These are phyloP conservation scores for Arabis alpina DNA, from an alignment of 345 rosid species.

Conservation along the genomic window DNA sequence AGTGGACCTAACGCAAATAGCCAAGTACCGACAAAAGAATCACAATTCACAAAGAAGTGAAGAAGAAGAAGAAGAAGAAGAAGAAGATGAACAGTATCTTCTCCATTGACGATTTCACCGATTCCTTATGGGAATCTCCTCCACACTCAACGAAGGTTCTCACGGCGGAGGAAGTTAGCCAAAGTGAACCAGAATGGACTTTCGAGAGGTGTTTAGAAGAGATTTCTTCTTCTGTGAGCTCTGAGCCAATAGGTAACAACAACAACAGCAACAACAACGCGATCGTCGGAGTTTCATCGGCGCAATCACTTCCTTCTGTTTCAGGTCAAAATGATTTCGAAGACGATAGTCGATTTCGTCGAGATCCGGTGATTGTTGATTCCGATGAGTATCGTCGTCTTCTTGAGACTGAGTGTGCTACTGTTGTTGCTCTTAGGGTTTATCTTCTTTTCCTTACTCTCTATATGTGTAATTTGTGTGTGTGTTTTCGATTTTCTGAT, in stretches of 20 bases:
- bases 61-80: too few species aligned
- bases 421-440: slow-evolving; percentile 54
- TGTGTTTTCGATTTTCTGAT: slow-evolving; percentile 18
- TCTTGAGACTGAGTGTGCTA: slow-evolving; percentile 75
- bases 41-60: slow-evolving; percentile 3
- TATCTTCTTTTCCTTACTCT: slow-evolving; percentile 2
- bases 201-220: slow-evolving; percentile 66
- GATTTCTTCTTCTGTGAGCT: slow-evolving; percentile 43
- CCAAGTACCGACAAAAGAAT: slow-evolving; percentile 34
- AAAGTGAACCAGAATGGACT: slow-evolving; percentile 70
- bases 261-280: slow-evolving; percentile 43
- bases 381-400: slow-evolving; percentile 55
- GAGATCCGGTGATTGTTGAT: slow-evolving; percentile 41
- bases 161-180: slow-evolving; percentile 44
- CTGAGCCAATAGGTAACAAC: slow-evolving; percentile 44
- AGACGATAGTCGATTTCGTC: slow-evolving; percentile 45
- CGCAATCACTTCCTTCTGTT: slow-evolving; percentile 47
- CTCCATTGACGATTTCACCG: slow-evolving; percentile 74
- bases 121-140: slow-evolving; percentile 59
- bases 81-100: slow-evolving; percentile 55
- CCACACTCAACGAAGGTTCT: slow-evolving; percentile 27
- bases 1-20: slow-evolving; percentile 33
- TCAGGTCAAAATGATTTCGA: slow-evolving; percentile 50
- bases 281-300: slow-evolving; percentile 45
- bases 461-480: slow-evolving; percentile 6